Evolutionary conservation across 2,329 filamentous ascomycete genomes (phyloP).

Genomic region (Pseudocercospora vitis): DNA sequence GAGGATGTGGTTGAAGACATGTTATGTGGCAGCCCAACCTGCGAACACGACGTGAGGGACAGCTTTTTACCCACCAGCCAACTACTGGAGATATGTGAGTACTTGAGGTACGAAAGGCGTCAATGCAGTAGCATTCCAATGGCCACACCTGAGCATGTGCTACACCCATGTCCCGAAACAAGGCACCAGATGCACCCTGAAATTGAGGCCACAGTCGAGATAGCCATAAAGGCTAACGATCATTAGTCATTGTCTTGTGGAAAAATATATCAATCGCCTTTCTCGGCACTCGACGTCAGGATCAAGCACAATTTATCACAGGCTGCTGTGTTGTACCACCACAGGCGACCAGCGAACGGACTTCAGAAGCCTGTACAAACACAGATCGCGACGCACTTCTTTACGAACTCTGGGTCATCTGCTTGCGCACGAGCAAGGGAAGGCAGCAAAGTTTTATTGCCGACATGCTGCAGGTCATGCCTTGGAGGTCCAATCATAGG

Average conservation of each 20-base stretch:
- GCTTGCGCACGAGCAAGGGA: not conserved
- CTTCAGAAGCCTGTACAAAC: conserved; percentile 1
- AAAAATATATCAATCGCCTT: not conserved
- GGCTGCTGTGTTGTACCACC: not conserved
- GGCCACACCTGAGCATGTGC: not conserved
- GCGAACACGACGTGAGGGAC: no score
- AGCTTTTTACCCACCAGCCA: no score
- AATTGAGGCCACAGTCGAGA: not conserved
- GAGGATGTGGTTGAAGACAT: not conserved
- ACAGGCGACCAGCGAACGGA: not conserved
- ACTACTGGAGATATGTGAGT: conserved; percentile 1
- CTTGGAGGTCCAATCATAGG: not conserved
- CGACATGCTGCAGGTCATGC: not conserved
- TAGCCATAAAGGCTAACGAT: conserved; percentile 5
- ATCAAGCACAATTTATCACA: not conserved
- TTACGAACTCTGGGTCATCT: not conserved
- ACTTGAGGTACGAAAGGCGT: conserved; percentile 6
- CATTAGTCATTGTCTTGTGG: not conserved
- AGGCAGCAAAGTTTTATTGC: not conserved
- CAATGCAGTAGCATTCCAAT: not conserved
- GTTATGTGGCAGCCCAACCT: not conserved
- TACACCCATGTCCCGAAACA: conserved; percentile 7
- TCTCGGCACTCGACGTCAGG: not conserved
- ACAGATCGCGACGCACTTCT: not conserved
- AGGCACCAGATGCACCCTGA: not conserved